These are phyloP conservation scores for Pyrus hybrid DNA, from an alignment of 331 rosid species.

Conservation along the genomic window DNA sequence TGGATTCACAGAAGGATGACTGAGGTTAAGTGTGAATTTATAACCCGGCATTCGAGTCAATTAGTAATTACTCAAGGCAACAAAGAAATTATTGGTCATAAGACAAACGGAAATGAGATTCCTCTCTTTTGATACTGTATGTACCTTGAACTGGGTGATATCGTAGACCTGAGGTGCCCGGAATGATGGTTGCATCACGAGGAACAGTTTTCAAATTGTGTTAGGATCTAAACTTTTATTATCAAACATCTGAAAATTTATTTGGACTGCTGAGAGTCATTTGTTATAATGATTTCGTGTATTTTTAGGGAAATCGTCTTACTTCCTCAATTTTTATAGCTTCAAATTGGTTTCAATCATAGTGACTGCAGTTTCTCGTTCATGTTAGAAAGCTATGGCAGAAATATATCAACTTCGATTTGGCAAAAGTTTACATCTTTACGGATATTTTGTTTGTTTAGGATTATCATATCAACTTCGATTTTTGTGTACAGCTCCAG, in stretches of 20 bases:
- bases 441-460: not conserved
- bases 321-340: too few species aligned
- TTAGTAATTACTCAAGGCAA: not conserved
- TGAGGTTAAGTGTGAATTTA: not conserved
- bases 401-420: not conserved
- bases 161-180: not conserved
- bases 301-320: not conserved
- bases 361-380: not conserved
- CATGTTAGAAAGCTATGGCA: not conserved
- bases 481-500: slow-evolving; percentile 21
- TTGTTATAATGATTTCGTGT: not conserved
- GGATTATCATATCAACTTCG: not conserved
- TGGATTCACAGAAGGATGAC: not conserved
- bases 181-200: not conserved
- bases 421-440: not conserved
- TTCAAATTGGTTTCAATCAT: not conserved
- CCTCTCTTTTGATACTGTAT: not conserved
- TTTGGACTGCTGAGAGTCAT: too few species aligned
- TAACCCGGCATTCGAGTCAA: not conserved
- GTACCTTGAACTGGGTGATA: not conserved
- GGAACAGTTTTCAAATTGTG: not conserved
- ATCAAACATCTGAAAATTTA: too few species aligned
- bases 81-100: not conserved
- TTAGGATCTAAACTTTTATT: too few species aligned
- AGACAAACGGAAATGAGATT: not conserved